Percentiles rank a stretch among this genome's conserved stretches.
Conservation (phyloP, 805 yeast genomes). For the Ogataea pini region DNA sequence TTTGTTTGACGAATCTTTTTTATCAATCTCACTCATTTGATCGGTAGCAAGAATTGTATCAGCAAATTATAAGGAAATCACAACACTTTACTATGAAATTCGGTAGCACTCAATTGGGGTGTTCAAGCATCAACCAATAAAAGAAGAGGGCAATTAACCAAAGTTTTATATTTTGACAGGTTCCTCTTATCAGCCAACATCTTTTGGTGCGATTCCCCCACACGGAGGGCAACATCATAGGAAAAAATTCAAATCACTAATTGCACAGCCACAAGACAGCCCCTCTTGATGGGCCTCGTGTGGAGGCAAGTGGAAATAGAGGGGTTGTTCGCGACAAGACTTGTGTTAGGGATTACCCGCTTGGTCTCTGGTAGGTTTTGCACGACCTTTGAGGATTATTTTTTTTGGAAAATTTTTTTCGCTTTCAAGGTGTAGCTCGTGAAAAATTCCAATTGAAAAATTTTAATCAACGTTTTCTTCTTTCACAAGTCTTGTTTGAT, state of each 20-base stretch:
- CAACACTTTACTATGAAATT: neutral
- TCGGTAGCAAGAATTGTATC: neutral
- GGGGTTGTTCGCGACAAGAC: constrained; percentile 4
- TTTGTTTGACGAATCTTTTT: neutral
- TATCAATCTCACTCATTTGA: neutral
- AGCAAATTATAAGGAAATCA: neutral
- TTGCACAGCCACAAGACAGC: constrained; percentile 1
- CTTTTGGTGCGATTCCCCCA: neutral
- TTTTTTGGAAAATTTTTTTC: no score
- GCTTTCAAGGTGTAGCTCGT: neutral
- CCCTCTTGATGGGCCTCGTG: no score
- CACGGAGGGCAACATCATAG: neutral
- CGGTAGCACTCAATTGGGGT: no score
- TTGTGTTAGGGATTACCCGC: constrained; percentile 14
- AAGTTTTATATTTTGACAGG: neutral
- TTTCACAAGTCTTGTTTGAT: neutral
- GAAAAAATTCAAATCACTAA: neutral
- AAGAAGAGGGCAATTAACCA: neutral
- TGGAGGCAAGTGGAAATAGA: constrained; percentile 9
- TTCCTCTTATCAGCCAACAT: constrained; percentile 4
- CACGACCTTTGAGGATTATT: neutral
- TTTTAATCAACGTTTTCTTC: neutral
- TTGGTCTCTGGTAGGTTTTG: neutral
- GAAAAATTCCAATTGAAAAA: neutral
- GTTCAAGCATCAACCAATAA: neutral